Evolutionary conservation across 2,329 filamentous ascomycete genomes (phyloP).

Genomic region (Aureobasidium pullulans): DNA sequence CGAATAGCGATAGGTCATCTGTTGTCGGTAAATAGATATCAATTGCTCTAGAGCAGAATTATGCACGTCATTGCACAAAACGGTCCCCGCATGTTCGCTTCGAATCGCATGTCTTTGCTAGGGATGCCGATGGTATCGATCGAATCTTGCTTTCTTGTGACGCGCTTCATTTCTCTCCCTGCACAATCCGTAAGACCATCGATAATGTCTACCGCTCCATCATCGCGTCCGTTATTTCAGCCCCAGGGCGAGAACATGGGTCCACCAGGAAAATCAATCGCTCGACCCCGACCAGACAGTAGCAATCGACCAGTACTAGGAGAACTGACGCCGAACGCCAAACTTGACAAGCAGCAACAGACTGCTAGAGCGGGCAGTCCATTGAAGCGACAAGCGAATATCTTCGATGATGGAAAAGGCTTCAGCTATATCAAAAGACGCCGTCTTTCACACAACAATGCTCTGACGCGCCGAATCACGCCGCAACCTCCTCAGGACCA

Average conservation of each 20-base stretch:
- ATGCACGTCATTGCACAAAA: slow-evolving; percentile 12
- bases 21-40: background rate
- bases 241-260: slow-evolving; percentile 4
- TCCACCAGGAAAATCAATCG: slow-evolving; percentile 2
- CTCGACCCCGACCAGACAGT: slow-evolving; percentile 6
- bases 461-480: background rate
- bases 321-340: slow-evolving; percentile 27
- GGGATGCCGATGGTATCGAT: background rate
- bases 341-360: slow-evolving; percentile 15
- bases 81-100: background rate
- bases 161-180: background rate
- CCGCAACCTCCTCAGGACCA: slow-evolving; percentile 3
- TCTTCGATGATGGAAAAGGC: slow-evolving; percentile 24
- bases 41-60: background rate
- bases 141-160: slow-evolving; percentile 6
- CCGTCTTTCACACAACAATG: slow-evolving; percentile 15
- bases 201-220: slow-evolving; percentile 9
- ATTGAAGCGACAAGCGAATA: slow-evolving; percentile 27
- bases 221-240: background rate
- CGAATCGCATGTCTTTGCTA: background rate
- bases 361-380: slow-evolving; percentile 21
- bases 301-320: slow-evolving; percentile 18
- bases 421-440: slow-evolving; percentile 29
- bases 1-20: background rate
- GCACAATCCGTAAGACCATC: background rate